Percentiles rank a stretch among this genome's conserved stretches.
Conservation (phyloP, 306 rosid genomes). For the Abrus pulchellus region DNA sequence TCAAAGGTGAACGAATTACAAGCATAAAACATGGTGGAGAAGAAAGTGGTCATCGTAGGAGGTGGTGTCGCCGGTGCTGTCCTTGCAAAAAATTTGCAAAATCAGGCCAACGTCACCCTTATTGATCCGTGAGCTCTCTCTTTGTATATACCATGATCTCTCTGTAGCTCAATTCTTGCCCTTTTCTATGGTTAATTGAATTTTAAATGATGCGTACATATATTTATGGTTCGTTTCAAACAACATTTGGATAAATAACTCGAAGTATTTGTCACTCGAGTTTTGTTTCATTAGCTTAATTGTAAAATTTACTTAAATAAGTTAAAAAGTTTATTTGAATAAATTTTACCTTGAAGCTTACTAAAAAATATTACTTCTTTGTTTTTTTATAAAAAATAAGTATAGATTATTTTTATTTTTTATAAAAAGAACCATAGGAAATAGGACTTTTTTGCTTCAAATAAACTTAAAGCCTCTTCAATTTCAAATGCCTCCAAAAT, state of each 20-base stretch:
- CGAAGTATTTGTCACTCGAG: not conserved
- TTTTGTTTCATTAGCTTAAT: not conserved
- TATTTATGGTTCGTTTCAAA: not conserved
- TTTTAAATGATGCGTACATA: not conserved
- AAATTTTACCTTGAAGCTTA: too few species aligned
- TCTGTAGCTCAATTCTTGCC: not conserved
- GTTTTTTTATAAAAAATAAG: too few species aligned
- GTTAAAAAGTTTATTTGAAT: not conserved
- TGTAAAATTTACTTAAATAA: not conserved
- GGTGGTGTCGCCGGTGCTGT: slow-evolving; percentile 90
- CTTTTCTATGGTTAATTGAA: slow-evolving; percentile 19
- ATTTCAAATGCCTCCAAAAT: not conserved
- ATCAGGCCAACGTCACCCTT: slow-evolving; percentile 67
- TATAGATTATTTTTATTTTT: too few species aligned
- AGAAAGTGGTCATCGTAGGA: slow-evolving; percentile 79
- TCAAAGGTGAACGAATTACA: not conserved
- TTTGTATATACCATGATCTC: not conserved
- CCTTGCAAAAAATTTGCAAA: slow-evolving; percentile 70
- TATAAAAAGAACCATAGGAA: too few species aligned
- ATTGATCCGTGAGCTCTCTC: slow-evolving; percentile 71
- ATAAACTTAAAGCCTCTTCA: not conserved
- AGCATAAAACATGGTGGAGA: slow-evolving; percentile 50
- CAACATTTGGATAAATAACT: too few species aligned
- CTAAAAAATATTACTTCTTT: too few species aligned
- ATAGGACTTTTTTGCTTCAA: not conserved